Conservation (phyloP, 139 green algal species). For the Chlorella sorokiniana region DNA sequence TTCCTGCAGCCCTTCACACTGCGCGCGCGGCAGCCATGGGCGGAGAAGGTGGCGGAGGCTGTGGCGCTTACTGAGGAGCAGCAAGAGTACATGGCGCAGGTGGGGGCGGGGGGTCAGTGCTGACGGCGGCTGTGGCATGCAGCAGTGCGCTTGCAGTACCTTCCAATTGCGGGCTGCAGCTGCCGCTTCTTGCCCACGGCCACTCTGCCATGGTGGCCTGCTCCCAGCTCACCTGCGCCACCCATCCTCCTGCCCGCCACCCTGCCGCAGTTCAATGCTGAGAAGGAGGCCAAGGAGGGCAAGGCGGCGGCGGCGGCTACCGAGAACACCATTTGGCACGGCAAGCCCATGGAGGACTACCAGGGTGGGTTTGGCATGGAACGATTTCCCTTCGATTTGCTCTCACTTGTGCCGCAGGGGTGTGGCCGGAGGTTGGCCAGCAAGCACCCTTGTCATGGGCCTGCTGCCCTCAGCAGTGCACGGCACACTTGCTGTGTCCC, state of each 20-base stretch:
- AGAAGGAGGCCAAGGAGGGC: slow-evolving; percentile 65
- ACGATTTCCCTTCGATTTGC: background rate
- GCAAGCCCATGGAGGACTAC: slow-evolving; percentile 81
- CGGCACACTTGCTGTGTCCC: too few relatives aligned
- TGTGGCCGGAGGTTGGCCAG: background rate
- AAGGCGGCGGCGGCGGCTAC: slow-evolving; percentile 61
- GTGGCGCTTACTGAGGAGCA: slow-evolving; percentile 88
- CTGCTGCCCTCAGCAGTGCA: too few relatives aligned
- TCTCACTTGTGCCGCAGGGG: background rate
- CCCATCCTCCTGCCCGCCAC: background rate
- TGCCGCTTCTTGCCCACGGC: too few relatives aligned
- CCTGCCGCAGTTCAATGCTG: slow-evolving; percentile 33
- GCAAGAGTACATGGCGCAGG: slow-evolving; percentile 79
- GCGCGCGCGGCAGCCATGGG: slow-evolving; percentile 75
- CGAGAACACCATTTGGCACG: slow-evolving; percentile 76
- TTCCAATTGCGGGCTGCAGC: background rate
- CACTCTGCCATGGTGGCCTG: background rate
- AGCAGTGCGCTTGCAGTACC: background rate
- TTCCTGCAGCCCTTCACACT: slow-evolving; percentile 61
- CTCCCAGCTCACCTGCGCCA: background rate
- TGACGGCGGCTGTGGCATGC: background rate
- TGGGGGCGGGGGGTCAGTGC: background rate
- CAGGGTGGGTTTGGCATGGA: slow-evolving; percentile 49
- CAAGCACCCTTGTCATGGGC: too few relatives aligned
- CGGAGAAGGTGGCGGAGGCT: slow-evolving; percentile 66